Evolutionary conservation across 2,329 filamentous ascomycete species (phyloP), one percentile per base, ranked within the genome.

Genomic region (Hypoxylon sp.): DNA sequence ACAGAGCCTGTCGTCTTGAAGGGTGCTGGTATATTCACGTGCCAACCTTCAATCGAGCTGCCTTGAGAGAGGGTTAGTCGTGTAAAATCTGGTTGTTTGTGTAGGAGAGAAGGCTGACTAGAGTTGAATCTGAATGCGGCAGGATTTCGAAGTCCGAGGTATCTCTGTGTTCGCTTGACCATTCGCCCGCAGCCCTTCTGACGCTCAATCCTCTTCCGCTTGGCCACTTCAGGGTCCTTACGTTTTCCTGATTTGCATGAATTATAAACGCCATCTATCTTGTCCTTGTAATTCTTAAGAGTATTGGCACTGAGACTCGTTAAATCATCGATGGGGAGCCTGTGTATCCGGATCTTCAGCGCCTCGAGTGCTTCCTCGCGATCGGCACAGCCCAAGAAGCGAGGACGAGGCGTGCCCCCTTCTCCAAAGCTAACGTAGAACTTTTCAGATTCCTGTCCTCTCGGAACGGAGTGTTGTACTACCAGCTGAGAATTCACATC

Each of bases 161-260:
- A 92, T 53, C 86, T 81, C 74, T 94, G 90, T 6, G 86, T 81
- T 46, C 90, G 84, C 69, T 88, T 87, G 66, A 92, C 80, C 72
- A 87, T 83, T 33, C 82, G 80, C 1, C 81, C 81, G 79, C 85
- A 86, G 2, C 79, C 74, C 66, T 84, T 81, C 64, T 88, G 85
- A 40, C 80, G 83, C 20, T 80, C 70, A 2, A 84, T 63, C 1
- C 82, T 82, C 36, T 84, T 82, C 38, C 82, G 79, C 46, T 79
- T 79, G 36, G 81, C 79, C 68, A 80, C 84, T 73, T 84, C 73
- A 1, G 46, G 50, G 11, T 75, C 85, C 36, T 80, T 86, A 2
- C 72, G 73, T 42, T 75, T 73, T 8, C 0, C 72, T 72, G 82
- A 84, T 16, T 80, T 82, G 71, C 84, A 85, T 33, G 80, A 80